phyloP scores from a whole-genome alignment of 1,139 yeast species.

The Pneumocystis carinii region DNA sequence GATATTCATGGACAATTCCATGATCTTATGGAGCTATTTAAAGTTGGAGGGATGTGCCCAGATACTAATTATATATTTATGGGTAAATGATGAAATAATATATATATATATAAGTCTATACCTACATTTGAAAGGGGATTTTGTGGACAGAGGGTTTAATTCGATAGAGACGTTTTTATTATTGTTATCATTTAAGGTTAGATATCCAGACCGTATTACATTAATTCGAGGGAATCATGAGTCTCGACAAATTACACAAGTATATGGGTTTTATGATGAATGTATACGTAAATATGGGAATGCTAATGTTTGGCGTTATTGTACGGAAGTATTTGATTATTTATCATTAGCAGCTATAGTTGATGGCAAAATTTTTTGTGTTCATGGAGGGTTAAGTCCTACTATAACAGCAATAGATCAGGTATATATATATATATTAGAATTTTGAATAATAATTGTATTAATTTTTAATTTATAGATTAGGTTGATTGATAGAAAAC shows the following conservation, averaged over 20 bases:
- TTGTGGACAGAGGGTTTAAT: constrained; percentile 93
- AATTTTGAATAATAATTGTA: not conserved
- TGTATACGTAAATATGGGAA: constrained; percentile 89
- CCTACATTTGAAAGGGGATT: constrained; percentile 24
- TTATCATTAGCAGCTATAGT: constrained; percentile 88
- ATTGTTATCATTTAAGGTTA: constrained; percentile 60
- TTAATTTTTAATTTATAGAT: constrained; percentile 30
- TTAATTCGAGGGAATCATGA: constrained; percentile 94
- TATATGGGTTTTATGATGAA: constrained; percentile 95
- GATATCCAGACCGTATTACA: constrained; percentile 88
- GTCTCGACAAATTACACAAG: constrained; percentile 92
- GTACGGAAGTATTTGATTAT: constrained; percentile 75
- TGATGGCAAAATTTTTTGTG: constrained; percentile 69
- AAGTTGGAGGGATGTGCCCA: constrained; percentile 81
- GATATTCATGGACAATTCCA: constrained; percentile 97
- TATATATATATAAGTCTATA: not conserved
- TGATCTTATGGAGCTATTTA: constrained; percentile 74
- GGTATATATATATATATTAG: not conserved
- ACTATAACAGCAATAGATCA: constrained; percentile 75
- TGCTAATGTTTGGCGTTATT: constrained; percentile 82
- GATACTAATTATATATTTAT: constrained; percentile 63
- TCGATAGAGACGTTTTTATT: constrained; percentile 77
- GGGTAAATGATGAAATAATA: constrained; percentile 28
- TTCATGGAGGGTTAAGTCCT: constrained; percentile 94
- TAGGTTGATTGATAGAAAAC: constrained; percentile 68